Percentiles rank a stretch among this genome's conserved stretches.
These are phyloP conservation scores for Trichoderma asperelloides DNA, from an alignment of 495 filamentous ascomycete species.

Conservation along the genomic window DNA sequence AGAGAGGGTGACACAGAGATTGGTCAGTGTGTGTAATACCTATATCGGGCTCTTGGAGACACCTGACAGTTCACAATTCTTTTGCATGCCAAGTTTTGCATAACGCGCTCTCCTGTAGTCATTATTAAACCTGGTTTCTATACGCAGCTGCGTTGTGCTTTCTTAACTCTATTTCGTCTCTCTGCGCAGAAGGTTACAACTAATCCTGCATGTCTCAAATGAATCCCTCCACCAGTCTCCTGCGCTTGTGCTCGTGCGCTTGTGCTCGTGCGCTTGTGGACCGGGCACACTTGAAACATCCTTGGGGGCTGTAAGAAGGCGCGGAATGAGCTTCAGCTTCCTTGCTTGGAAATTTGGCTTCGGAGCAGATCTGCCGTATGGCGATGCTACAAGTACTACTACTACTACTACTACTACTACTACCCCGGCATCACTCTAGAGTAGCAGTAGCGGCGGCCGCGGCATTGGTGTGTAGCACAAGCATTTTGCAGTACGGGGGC, in stretches of 20 bases:
- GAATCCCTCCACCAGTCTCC: background rate
- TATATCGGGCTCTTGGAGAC: too few species aligned
- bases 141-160: too few species aligned
- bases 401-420: background rate
- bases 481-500: too few species aligned
- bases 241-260: background rate
- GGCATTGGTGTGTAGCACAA: too few species aligned
- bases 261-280: background rate
- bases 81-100: too few species aligned
- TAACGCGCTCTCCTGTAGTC: too few species aligned
- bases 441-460: background rate
- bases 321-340: background rate
- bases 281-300: background rate
- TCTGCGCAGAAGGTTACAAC: too few species aligned
- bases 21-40: too few species aligned
- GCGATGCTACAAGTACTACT: too few species aligned
- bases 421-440: background rate
- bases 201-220: background rate
- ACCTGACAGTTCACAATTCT: too few species aligned
- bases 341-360: background rate
- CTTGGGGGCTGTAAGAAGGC: constrained; percentile 1
- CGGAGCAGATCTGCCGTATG: background rate
- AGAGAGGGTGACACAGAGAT: background rate
- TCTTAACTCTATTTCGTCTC: too few species aligned
- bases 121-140: too few species aligned